phyloP scores from a whole-genome alignment of 441 rosid genomes.

The Croton setiger region DNA sequence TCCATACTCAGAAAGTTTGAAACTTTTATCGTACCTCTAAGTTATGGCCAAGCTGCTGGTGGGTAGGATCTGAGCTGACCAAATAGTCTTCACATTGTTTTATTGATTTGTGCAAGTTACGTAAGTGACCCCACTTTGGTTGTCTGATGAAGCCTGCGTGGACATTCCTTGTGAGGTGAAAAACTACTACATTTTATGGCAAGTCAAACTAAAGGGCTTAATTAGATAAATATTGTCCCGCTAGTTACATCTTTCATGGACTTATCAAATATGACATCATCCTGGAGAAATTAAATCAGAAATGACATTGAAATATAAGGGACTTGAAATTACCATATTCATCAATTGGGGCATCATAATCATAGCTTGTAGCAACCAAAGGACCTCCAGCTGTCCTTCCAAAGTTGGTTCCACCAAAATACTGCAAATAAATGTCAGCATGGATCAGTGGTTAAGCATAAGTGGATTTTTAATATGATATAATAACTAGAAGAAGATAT shows the following conservation, averaged over 20 bases:
- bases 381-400: conserved; percentile 75
- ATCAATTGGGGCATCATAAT: conserved; percentile 70
- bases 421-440: conserved; percentile 37
- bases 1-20: background rate
- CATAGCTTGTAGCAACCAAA: conserved; percentile 63
- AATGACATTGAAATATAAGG: background rate
- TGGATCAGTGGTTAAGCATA: conserved; percentile 1
- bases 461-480: background rate
- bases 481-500: background rate
- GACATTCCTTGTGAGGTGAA: background rate
- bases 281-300: background rate
- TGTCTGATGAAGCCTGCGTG: conserved; percentile 63
- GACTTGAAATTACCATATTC: conserved; percentile 51
- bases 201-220: background rate
- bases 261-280: background rate
- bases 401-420: conserved; percentile 75
- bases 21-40: conserved; percentile 40
- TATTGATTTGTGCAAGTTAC: conserved; percentile 53
- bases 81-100: conserved; percentile 56
- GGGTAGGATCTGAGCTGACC: conserved; percentile 50
- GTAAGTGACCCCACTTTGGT: conserved; percentile 73
- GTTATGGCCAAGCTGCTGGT: conserved; percentile 41
- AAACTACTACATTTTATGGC: background rate
- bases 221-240: background rate
- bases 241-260: background rate